Base-by-base conservation (phyloP, 805 yeast genomes). In the Pichia thaimueangensis region DNA sequence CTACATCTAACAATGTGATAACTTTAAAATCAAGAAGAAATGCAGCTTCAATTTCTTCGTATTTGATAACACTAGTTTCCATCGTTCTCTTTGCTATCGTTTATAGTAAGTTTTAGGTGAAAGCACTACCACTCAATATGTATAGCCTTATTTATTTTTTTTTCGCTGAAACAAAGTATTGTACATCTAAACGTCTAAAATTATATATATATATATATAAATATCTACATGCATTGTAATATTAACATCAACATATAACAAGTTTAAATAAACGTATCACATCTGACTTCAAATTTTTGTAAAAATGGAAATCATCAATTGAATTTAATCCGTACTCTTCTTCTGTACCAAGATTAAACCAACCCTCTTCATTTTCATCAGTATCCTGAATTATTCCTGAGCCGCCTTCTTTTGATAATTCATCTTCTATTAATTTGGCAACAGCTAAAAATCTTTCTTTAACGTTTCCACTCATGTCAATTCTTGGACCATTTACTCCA, bases 251-350 rank as follows among this genome's bases (percentile, higher is more conserved):
- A 11, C 33, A 27, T 8, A 43, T 35, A 19, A 45, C 40, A n/a
- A 45, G 21, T 21, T 41, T 50, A 29, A 52, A 54, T 17, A 54
- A 34, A 13, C 52, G 41, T 9, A 52, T 37, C 30, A 54, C 57
- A 42, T 54, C 58, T 28, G 44, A 43, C 30, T 54, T 54, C 30
- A 54, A 38, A 28, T 53, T 50, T 34, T 51, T 54, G 30, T 50
- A 54, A 32, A 50, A 54, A 42, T 54, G 57, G 39, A 54, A 54
- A 44, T 54, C 58, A 38, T 54, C 58, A 16, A 53, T 42, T 13
- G 52, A 45, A 29, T 32, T 30, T 15, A 37, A 31, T 19, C 39
- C 42, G 2, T 37, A 29, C 15, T 31, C 39, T 28, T 44, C 52
- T 22, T 47, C 52, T 9, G 55, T 51, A 25, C 56, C 56, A 12